Conservation (phyloP, 257 asterid species). For the Echites panduratus region DNA sequence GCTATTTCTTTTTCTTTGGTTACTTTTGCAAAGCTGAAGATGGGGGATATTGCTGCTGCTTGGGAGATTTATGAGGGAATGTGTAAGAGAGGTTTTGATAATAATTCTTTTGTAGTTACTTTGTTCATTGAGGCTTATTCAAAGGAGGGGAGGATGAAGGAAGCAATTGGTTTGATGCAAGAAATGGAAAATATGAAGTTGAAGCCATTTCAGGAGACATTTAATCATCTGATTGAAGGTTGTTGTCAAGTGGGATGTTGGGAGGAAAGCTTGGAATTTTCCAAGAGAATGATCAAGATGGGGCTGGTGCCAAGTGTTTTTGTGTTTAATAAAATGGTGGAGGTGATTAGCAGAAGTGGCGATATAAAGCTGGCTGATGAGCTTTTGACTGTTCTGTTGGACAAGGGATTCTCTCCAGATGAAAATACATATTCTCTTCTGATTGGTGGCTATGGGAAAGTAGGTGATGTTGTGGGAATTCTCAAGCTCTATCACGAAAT, state of each 20-base stretch:
- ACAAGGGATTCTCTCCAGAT: slow-evolving; percentile 53
- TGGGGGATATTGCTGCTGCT: slow-evolving; percentile 55
- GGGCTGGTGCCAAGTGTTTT: slow-evolving; percentile 47
- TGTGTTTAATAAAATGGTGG: slow-evolving; percentile 42
- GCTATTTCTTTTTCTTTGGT: slow-evolving; percentile 52
- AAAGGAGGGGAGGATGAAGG: slow-evolving; percentile 45
- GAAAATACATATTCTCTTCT: slow-evolving; percentile 46
- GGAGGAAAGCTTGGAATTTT: slow-evolving; percentile 49
- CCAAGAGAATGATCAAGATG: slow-evolving; percentile 41
- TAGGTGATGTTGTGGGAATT: slow-evolving; percentile 39
- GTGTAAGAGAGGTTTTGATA: slow-evolving; percentile 67
- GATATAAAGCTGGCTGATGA: slow-evolving; percentile 49
- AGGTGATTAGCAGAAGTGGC: slow-evolving; percentile 48
- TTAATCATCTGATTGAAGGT: slow-evolving; percentile 44
- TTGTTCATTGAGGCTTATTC: slow-evolving; percentile 48
- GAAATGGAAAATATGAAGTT: slow-evolving; percentile 48
- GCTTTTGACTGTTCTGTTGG: slow-evolving; percentile 51
- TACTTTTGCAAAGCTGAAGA: slow-evolving; percentile 60
- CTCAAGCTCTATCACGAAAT: slow-evolving; percentile 62
- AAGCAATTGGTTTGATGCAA: slow-evolving; percentile 37
- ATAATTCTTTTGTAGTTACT: slow-evolving; percentile 55
- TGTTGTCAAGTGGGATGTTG: slow-evolving; percentile 46
- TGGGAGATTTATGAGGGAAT: slow-evolving; percentile 48
- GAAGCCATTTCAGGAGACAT: slow-evolving; percentile 52
- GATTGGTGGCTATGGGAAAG: slow-evolving; percentile 50